phyloP scores from a whole-genome alignment of 345 rosid genomes.

The Aquilaria malaccensis region DNA sequence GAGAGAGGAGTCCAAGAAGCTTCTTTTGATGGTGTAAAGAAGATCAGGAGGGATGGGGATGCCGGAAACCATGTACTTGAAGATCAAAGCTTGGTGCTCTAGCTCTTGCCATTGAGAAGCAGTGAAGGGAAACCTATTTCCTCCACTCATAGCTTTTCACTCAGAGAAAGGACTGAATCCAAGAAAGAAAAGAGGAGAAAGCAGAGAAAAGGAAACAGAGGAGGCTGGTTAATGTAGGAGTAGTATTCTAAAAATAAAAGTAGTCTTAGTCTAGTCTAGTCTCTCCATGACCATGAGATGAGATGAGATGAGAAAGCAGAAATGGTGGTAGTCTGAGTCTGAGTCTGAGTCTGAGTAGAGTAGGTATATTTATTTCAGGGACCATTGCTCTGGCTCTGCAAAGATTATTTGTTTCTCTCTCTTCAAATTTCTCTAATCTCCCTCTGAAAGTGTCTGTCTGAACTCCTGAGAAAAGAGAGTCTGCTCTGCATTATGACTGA shows the following conservation, averaged over 20 bases:
- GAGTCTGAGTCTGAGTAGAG: conserved; percentile 19
- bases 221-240: background rate
- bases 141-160: conserved; percentile 22
- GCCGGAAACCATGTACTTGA: conserved; percentile 70
- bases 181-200: too few species aligned
- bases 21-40: conserved; percentile 61
- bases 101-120: conserved; percentile 89
- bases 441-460: conserved; percentile 12
- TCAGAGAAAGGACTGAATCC: background rate
- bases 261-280: background rate
- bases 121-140: conserved; percentile 64
- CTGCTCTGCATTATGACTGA: conserved; percentile 36
- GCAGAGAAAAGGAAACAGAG: background rate
- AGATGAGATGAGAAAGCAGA: background rate
- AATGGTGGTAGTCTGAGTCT: background rate
- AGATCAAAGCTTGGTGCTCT: conserved; percentile 80
- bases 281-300: too few species aligned
- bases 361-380: conserved; percentile 66
- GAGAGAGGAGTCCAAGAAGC: conserved; percentile 38
- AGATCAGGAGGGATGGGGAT: conserved; percentile 80
- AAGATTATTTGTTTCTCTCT: conserved; percentile 48
- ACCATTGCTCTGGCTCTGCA: conserved; percentile 40
- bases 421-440: background rate
- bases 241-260: background rate
- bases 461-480: conserved; percentile 8